Percentiles rank a stretch among this genome's conserved stretches.
Evolutionary conservation across 176 grass and related monocot species (phyloP).

Genomic region (bread wheat (Triticum aestivum)): DNA sequence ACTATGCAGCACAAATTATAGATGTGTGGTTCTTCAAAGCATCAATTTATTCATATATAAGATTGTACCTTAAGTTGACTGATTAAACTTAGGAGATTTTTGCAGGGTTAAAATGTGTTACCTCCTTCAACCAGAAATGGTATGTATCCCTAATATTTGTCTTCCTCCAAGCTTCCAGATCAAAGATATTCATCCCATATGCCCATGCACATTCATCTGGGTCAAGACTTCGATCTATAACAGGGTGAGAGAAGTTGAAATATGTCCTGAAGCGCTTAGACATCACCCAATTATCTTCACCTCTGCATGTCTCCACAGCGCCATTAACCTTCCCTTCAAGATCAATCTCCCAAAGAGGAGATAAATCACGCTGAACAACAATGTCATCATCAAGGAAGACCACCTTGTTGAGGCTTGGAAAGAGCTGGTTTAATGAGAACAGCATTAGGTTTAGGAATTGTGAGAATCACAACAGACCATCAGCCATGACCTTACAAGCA

Average conservation of each 20-base stretch:
- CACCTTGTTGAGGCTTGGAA: conserved; percentile 87
- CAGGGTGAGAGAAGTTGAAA: conserved; percentile 91
- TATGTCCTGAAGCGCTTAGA: conserved; percentile 89
- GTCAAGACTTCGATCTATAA: conserved; percentile 72
- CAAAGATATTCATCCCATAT: conserved; percentile 95
- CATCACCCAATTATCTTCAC: conserved; percentile 91
- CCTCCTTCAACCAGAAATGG: conserved; percentile 95
- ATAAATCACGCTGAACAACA: conserved; percentile 82
- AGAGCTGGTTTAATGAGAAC: conserved; percentile 61
- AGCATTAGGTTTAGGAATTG: conserved; percentile 9
- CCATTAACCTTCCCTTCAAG: conserved; percentile 89
- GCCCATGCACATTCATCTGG: conserved; percentile 93
- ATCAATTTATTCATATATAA: background rate
- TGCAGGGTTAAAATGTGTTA: conserved; percentile 34
- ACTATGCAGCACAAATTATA: background rate
- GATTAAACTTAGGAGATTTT: background rate
- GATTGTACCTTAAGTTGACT: background rate
- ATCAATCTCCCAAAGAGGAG: conserved; percentile 75
- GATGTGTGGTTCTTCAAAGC: background rate
- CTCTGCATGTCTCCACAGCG: conserved; percentile 85
- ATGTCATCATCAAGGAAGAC: conserved; percentile 94
- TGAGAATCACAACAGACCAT: background rate
- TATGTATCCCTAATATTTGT: conserved; percentile 87
- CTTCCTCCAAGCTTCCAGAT: conserved; percentile 76
- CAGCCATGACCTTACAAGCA: background rate